phyloP scores from a whole-genome alignment of 2,329 filamentous ascomycete genomes.

The Aspergillus versicolor region DNA sequence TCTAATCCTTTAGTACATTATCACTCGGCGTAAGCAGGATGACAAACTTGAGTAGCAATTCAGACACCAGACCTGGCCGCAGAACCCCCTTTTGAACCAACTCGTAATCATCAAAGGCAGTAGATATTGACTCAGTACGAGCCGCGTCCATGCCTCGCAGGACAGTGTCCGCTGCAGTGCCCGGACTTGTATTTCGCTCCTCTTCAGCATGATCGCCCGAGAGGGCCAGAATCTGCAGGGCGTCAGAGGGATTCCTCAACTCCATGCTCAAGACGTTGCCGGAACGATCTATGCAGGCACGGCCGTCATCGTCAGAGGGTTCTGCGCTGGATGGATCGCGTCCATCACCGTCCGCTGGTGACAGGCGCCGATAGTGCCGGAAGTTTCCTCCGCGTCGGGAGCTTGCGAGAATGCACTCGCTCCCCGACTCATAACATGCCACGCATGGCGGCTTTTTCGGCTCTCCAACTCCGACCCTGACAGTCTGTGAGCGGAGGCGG shows the following conservation, averaged over 20 bases:
- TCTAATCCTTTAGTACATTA: background rate
- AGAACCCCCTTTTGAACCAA: background rate
- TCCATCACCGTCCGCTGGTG: too few species aligned
- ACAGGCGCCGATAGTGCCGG: too few species aligned
- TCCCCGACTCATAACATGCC: background rate
- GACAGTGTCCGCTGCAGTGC: too few species aligned
- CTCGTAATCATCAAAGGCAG: background rate
- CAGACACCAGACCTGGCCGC: background rate
- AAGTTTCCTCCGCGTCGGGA: background rate
- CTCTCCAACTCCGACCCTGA: background rate
- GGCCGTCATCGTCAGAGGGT: background rate
- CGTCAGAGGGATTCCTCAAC: background rate
- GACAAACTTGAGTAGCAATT: background rate
- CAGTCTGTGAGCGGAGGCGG: background rate
- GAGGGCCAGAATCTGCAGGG: background rate
- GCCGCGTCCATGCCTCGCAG: too few species aligned
- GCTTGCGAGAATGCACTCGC: background rate
- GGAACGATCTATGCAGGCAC: background rate
- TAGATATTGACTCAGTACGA: background rate
- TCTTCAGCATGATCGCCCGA: background rate
- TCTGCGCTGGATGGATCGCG: too few species aligned
- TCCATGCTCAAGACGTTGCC: background rate
- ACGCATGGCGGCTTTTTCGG: background rate
- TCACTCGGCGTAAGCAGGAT: too few species aligned
- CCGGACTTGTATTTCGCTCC: background rate